A percentile compares a stretch with the other conserved stretches of the same genome.
Conservation (phyloP, 2,329 filamentous ascomycete species). For the Ophiostoma perfectum region DNA sequence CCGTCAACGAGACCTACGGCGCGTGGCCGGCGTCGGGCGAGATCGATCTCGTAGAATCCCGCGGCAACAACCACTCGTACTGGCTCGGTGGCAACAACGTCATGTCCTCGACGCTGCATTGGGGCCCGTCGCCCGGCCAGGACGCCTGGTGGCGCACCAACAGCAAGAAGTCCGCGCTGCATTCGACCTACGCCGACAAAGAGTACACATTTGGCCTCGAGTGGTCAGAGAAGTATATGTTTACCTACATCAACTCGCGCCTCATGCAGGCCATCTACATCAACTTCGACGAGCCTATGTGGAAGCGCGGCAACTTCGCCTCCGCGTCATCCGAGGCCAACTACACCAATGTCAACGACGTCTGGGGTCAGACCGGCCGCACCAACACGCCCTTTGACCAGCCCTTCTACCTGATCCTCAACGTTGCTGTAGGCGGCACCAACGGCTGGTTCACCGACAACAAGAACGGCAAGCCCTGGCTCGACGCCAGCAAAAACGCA, state of each 20-base stretch:
- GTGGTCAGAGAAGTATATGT: conserved; percentile 84
- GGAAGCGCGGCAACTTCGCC: conserved; percentile 64
- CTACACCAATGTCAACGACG: conserved; percentile 58
- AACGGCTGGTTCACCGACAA: conserved; percentile 82
- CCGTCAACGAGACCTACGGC: conserved; percentile 65
- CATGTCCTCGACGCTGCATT: conserved; percentile 72
- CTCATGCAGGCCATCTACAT: conserved; percentile 76
- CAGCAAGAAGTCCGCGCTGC: conserved; percentile 66
- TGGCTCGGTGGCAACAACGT: conserved; percentile 75
- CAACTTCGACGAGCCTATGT: conserved; percentile 64
- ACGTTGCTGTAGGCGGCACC: conserved; percentile 68
- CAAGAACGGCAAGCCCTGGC: conserved; percentile 69
- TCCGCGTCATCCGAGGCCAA: conserved; percentile 49
- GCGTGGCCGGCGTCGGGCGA: conserved; percentile 74
- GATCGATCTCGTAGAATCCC: conserved; percentile 76
- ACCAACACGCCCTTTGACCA: conserved; percentile 68
- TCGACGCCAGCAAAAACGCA: conserved; percentile 61
- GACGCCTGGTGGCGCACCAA: conserved; percentile 83
- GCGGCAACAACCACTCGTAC: conserved; percentile 77
- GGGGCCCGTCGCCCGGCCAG: conserved; percentile 66
- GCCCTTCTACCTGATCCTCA: conserved; percentile 69
- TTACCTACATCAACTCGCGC: conserved; percentile 77
- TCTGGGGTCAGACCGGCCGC: conserved; percentile 58
- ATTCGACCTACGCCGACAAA: conserved; percentile 63
- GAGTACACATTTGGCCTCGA: conserved; percentile 78